Evolutionary conservation across 2,329 filamentous ascomycete genomes (phyloP), one percentile per base, ranked within the genome.

Genomic region (Beauveria bassiana): DNA sequence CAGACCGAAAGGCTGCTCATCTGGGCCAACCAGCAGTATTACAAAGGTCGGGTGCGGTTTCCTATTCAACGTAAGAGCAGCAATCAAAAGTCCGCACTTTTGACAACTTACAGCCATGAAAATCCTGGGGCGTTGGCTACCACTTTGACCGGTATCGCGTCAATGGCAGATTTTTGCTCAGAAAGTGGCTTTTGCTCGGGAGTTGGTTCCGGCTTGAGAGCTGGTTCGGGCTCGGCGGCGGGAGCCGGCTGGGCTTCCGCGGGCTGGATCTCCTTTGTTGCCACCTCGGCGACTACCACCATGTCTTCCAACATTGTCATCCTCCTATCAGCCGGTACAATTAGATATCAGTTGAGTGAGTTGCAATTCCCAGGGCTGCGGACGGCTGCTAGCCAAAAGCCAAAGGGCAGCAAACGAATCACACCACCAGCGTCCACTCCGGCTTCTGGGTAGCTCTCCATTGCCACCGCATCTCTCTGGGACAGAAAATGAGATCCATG

Each of bases 31-130:
- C 1, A 85, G 70, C 51, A 84, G 70, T 20, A 85, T 79, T 49
- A 82, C 80, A 64, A 85, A 84, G 9, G 77, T 75, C 0, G 81
- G 77, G 65, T 86, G 83, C 1, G 82, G 79, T 52, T 83, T 72
- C 1, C 82, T 83, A 63, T 3, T 16, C 4, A 24, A 14, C 1
- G 31, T 50, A 20, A 52, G 47, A 34, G 7, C 10, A 45, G 20
- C 31, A 26, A 26, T 26, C 4, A 4, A 5, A 0, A 2, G 7
- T 6, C 26, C 20, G 6, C 16, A 46, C 3, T 38, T n/a, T 2
- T 3, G 14, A 8, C 20, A 47, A 53, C 73, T 65, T 70, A 76
- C 75, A 62, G 67, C 75, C 75, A 77, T 54, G 75, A 76, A 63
- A 77, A 74, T 4, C 58, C 18, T 10, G 47, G 57, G 18, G 24